These are phyloP conservation scores for Malassezia japonica DNA, from an alignment of 1,284 basidiomycete genomes.

Conservation along the genomic window DNA sequence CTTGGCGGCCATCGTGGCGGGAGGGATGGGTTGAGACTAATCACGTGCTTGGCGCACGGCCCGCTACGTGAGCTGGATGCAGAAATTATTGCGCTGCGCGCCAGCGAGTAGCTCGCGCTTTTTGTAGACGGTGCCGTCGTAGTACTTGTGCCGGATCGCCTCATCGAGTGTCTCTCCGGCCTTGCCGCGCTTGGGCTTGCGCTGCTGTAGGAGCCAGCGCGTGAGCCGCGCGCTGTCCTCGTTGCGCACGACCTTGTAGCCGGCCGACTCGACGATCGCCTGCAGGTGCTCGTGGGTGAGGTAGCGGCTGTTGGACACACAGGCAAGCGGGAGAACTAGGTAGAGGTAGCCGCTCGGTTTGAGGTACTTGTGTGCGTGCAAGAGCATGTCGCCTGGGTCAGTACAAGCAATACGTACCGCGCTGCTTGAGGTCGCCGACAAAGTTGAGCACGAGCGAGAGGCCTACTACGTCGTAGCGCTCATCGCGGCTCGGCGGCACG, in stretches of 20 bases:
- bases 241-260: constrained; percentile 45
- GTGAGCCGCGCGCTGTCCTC: constrained; percentile 48
- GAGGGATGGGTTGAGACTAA: not conserved
- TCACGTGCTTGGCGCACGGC: not conserved
- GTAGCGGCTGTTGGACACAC: constrained; percentile 49
- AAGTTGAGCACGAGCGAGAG: constrained; percentile 51
- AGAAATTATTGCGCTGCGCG: constrained; percentile 49
- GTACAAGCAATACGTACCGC: constrained; percentile 20
- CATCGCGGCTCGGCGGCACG: constrained; percentile 18
- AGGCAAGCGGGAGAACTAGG: constrained; percentile 50
- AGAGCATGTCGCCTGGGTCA: constrained; percentile 33
- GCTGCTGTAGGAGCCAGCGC: constrained; percentile 45
- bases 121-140: constrained; percentile 46
- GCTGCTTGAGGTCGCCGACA: constrained; percentile 46
- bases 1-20: constrained; percentile 42
- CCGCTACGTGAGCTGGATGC: constrained; percentile 26
- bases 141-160: constrained; percentile 4
- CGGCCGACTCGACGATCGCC: constrained; percentile 40
- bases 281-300: constrained; percentile 44
- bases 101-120: constrained; percentile 44
- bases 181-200: constrained; percentile 4
- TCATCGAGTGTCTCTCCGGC: not conserved
- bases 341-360: constrained; percentile 44
- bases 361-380: constrained; percentile 39
- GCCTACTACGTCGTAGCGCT: constrained; percentile 47